A percentile compares a stretch with the other conserved stretches of the same genome.
phyloP scores from a whole-genome alignment of 495 filamentous ascomycete species.

The Xylaria scruposa region DNA sequence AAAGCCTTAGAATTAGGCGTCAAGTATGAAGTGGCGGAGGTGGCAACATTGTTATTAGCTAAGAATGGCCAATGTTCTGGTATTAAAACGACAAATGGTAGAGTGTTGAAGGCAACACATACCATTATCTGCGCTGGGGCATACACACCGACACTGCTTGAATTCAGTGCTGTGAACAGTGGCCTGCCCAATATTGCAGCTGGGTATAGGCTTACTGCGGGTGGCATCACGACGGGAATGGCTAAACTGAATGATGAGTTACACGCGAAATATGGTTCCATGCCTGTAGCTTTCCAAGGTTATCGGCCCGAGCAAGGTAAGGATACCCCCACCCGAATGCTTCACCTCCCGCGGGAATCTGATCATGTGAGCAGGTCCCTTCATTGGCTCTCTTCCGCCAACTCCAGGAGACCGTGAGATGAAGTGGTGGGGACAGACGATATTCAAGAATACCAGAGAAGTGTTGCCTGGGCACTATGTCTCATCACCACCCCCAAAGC shows the following conservation, averaged over 20 bases:
- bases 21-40: conserved; percentile 56
- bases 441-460: conserved; percentile 61
- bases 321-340: background rate
- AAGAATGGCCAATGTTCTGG: conserved; percentile 53
- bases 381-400: conserved; percentile 45
- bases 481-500: conserved; percentile 56
- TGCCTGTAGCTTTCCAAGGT: conserved; percentile 47
- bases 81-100: conserved; percentile 50
- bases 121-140: conserved; percentile 64
- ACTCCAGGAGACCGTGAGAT: conserved; percentile 49
- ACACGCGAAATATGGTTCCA: conserved; percentile 37
- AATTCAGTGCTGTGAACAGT: conserved; percentile 53
- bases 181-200: conserved; percentile 54
- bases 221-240: conserved; percentile 59
- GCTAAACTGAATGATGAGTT: conserved; percentile 40
- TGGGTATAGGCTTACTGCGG: conserved; percentile 60
- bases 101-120: conserved; percentile 50
- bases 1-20: conserved; percentile 59
- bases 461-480: conserved; percentile 49
- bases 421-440: conserved; percentile 61
- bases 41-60: conserved; percentile 52
- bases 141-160: conserved; percentile 64
- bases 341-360: background rate
- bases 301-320: conserved; percentile 34
- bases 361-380: conserved; percentile 32